Percentiles rank a stretch among this genome's conserved stretches.
Conservation (phyloP, 306 rosid species). For the Rosa multiflora region DNA sequence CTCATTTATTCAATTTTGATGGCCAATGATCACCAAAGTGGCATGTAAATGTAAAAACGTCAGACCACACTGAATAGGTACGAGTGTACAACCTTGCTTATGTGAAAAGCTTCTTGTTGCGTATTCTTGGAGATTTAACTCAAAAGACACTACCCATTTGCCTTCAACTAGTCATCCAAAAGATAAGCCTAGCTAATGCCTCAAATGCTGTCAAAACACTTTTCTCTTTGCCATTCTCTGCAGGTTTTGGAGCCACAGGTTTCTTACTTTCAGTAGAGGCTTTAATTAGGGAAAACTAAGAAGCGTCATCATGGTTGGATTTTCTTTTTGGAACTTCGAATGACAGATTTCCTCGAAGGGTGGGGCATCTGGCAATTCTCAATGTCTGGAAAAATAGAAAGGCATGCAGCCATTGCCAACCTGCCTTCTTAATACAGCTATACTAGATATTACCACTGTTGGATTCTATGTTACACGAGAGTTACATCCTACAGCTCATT, state of each 20-base stretch:
- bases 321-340: neutral
- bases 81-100: too few relatives aligned
- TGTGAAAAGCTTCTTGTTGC: too few relatives aligned
- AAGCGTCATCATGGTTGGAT: neutral
- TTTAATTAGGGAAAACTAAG: neutral
- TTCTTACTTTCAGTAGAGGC: neutral
- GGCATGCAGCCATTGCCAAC: slow-evolving; percentile 6
- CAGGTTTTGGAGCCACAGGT: too few relatives aligned
- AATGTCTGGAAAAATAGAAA: neutral
- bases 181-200: too few relatives aligned
- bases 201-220: too few relatives aligned
- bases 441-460: neutral
- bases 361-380: neutral
- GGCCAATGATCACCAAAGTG: too few relatives aligned
- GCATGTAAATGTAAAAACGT: too few relatives aligned
- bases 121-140: neutral
- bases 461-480: slow-evolving; percentile 1
- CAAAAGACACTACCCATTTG: too few relatives aligned
- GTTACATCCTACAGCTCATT: slow-evolving; percentile 17
- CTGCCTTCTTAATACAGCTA: neutral
- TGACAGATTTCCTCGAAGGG: neutral
- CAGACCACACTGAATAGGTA: too few relatives aligned
- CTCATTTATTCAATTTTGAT: too few relatives aligned
- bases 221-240: too few relatives aligned
- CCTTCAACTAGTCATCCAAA: neutral